Base-by-base conservation (phyloP, 257 asterid genomes). In the Coffea canephora region DNA sequence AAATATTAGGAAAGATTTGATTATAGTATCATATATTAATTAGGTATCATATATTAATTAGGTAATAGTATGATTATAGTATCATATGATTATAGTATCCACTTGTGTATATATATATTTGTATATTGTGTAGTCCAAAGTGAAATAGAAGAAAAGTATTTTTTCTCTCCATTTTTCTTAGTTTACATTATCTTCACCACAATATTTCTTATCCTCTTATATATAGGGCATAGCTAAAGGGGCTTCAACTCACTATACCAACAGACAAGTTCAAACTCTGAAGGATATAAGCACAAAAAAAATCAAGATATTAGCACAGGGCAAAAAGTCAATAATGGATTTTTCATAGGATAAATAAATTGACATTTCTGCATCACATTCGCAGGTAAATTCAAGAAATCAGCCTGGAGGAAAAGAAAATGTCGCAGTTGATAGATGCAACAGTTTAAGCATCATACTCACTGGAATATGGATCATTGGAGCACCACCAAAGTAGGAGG, bases 401-500 rank as follows among this genome's bases (percentile, higher is more conserved):
- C 43, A 39, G 43, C 43, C 43, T 3, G 4, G 43, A 39, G 43
- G 43, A 18, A 27, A 45, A 43, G 18, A 74, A 46, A 31, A 59
- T 61, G 21, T 0, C 19, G 50, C 18, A 41, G 27, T 23, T 77
- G 4, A 39, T 39, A 39, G 43, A 39, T 1, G 4, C 4, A 4
- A 39, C 43, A 39, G 43, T 39, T 39, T 39, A 39, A 39, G 43
- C 43, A 39, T 2, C 78, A 69, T 36, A 87, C 96, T 82, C 76
- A 93, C 99, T 73, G 91, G 96, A 80, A 95, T 90, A 82, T 89
- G 94, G 81, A 95, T 85, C 81, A 75, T 6, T 66, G 97, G 97
- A 74, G 92, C 97, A 77, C 98, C 94, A 81, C 81, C 82, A 83
- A 93, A 94, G 87, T 95, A 95, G 71, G 97, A 89, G 9, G 98